Percentiles rank a stretch among this genome's conserved stretches.
These are phyloP conservation scores for Saccharomyces eubayanus DNA, from an alignment of 805 yeast species.

Conservation along the genomic window DNA sequence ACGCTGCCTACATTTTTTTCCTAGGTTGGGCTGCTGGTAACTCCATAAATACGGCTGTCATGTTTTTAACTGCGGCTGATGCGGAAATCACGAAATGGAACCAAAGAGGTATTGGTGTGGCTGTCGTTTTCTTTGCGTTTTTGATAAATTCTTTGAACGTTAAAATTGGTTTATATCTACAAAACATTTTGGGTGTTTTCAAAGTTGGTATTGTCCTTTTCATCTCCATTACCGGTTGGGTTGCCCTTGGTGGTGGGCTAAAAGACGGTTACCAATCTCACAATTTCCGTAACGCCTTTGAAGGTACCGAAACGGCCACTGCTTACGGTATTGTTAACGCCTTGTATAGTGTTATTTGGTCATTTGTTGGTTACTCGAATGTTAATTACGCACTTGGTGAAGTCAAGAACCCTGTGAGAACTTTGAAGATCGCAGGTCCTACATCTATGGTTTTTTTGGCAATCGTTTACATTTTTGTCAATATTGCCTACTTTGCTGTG, in stretches of 20 bases:
- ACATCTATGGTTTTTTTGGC: conserved; percentile 53
- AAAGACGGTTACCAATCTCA: conserved; percentile 45
- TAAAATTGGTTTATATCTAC: conserved; percentile 58
- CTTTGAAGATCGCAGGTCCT: conserved; percentile 69
- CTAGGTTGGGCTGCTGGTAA: conserved; percentile 85
- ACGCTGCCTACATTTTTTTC: conserved; percentile 63
- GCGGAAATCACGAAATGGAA: conserved; percentile 64
- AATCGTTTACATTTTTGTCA: conserved; percentile 63
- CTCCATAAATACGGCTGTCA: conserved; percentile 72
- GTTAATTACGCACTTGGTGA: conserved; percentile 80
- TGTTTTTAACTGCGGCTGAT: conserved; percentile 66
- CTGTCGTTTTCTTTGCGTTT: conserved; percentile 62
- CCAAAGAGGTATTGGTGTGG: conserved; percentile 69
- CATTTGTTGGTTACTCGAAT: conserved; percentile 74
- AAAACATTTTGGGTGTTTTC: conserved; percentile 59
- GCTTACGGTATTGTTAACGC: conserved; percentile 71
- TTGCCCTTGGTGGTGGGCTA: conserved; percentile 67
- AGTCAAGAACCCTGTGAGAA: conserved; percentile 61
- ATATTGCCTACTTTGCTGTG: conserved; percentile 75
- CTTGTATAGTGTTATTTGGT: conserved; percentile 76
- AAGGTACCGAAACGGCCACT: conserved; percentile 42
- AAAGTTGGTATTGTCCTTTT: conserved; percentile 63
- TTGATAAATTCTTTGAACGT: conserved; percentile 53
- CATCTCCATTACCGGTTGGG: conserved; percentile 75
- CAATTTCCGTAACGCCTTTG: conserved; percentile 53